Base-by-base conservation (phyloP, 805 yeast genomes). In the Candida qinlingensis region DNA sequence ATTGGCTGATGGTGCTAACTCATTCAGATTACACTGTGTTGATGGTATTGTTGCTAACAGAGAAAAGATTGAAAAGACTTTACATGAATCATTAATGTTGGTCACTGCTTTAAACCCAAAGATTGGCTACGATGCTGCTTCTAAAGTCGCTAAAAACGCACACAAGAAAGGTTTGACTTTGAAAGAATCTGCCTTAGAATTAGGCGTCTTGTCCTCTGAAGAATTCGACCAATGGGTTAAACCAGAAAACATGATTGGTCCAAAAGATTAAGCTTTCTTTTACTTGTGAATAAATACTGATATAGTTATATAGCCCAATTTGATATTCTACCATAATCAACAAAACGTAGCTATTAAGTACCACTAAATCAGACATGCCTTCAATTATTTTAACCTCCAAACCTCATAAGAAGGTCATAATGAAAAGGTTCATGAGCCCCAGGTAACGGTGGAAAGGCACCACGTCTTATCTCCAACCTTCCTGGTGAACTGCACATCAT, bases 91-190 rank as follows among this genome's bases (percentile, higher is more conserved):
- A 12, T 80, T 94, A 67, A 94, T 94, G 99, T 81, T 94, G 73
- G 99, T 94, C 45, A 94, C 99, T 50, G 97, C 99, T 28, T 80
- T 94, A 67, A 94, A 94, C 81, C 97, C 99, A 63, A 90, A 92
- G 83, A 94, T 94, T 62, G 99, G 99, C 64, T 94, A 94, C 75
- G 99, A 94, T 67, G 80, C 83, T 61, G 98, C 99, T 50, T 89
- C 97, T 51, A 91, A 92, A 81, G 92, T 90, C 47, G 99, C 99
- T 60, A 94, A 94, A 80, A 88, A 94, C 68, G 99, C 99, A 44
- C 98, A 94, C 81, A 86, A 91, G 76, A 90, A 94, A 78, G 97
- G 97, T 29, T 77, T 92, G 62, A 94, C 99, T 41, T 80, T 94
- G 73, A 94, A 94, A 75, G 87, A 90, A 71, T 83, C 96, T 54